Evolutionary conservation across 2,329 filamentous ascomycete species (phyloP).

Genomic region (Monilinia laxa): DNA sequence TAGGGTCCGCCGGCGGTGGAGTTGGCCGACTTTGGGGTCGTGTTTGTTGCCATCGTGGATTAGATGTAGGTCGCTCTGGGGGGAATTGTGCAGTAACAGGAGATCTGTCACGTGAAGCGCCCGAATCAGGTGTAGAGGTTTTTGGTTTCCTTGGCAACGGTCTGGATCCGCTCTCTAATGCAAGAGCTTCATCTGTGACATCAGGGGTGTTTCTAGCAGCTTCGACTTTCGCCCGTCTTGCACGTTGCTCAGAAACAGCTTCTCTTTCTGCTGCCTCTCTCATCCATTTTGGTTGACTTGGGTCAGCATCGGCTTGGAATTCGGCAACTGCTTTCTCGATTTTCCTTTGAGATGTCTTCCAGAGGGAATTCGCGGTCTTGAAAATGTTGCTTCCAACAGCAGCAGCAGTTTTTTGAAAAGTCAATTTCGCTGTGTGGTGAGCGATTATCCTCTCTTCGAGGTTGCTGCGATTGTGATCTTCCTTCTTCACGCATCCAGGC

Average conservation of each 20-base stretch:
- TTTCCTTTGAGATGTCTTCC: slow-evolving; percentile 93
- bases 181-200: slow-evolving; percentile 71
- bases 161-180: slow-evolving; percentile 67
- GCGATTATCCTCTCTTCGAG: slow-evolving; percentile 52
- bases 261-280: slow-evolving; percentile 48
- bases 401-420: slow-evolving; percentile 73
- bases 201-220: slow-evolving; percentile 35
- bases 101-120: slow-evolving; percentile 49
- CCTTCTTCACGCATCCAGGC: slow-evolving; percentile 63
- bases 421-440: slow-evolving; percentile 66
- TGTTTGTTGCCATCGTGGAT: slow-evolving; percentile 60
- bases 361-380: slow-evolving; percentile 91
- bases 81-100: slow-evolving; percentile 49
- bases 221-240: slow-evolving; percentile 28
- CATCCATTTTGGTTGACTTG: slow-evolving; percentile 94
- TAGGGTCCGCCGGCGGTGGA: slow-evolving; percentile 47
- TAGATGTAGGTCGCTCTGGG: slow-evolving; percentile 46
- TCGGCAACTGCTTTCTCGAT: slow-evolving; percentile 90
- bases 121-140: slow-evolving; percentile 32
- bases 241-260: slow-evolving; percentile 39
- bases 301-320: slow-evolving; percentile 70
- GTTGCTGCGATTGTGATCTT: slow-evolving; percentile 46
- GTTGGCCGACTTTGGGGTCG: slow-evolving; percentile 28
- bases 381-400: slow-evolving; percentile 81
- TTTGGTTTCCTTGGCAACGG: slow-evolving; percentile 48